A percentile compares a stretch with the other conserved stretches of the same genome.
These are phyloP conservation scores for Grigorovia humatica DNA, from an alignment of 805 yeast species.

Conservation along the genomic window DNA sequence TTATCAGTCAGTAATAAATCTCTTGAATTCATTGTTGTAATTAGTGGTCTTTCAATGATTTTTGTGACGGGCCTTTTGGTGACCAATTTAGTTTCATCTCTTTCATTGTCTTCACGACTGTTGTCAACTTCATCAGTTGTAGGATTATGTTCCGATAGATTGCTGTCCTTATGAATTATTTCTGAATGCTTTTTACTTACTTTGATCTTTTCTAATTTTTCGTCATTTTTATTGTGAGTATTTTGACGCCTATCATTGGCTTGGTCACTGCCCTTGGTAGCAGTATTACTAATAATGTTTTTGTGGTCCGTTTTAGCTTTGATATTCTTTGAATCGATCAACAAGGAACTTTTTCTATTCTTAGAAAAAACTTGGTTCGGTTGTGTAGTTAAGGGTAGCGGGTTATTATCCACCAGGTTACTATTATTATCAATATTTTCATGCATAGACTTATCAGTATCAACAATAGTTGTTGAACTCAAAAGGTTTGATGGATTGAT, in stretches of 20 bases:
- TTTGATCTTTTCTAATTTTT: too few species aligned
- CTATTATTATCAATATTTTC: background rate
- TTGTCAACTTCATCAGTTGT: background rate
- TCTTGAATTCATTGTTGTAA: constrained; percentile 18
- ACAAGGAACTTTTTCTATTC: constrained; percentile 30
- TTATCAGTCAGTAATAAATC: constrained; percentile 13
- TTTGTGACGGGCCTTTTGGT: constrained; percentile 5
- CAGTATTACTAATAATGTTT: background rate
- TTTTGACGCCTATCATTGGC: too few species aligned
- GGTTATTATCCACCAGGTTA: constrained; percentile 19
- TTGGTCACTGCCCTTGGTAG: background rate
- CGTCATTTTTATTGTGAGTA: too few species aligned
- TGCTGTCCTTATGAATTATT: too few species aligned
- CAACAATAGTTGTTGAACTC: background rate
- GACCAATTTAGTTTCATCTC: background rate
- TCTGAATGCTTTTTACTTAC: too few species aligned
- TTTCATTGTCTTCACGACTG: background rate
- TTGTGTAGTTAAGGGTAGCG: constrained; percentile 22
- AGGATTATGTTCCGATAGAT: too few species aligned
- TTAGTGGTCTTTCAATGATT: constrained; percentile 18
- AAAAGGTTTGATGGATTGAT: background rate
- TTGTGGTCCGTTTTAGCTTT: background rate
- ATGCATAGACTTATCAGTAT: background rate
- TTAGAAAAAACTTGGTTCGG: constrained; percentile 22
- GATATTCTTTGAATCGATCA: constrained; percentile 13